Percentiles rank a stretch among this genome's conserved stretches.
phyloP scores from a whole-genome alignment of 148 eudicot species.

The Heliosperma pusillum region DNA sequence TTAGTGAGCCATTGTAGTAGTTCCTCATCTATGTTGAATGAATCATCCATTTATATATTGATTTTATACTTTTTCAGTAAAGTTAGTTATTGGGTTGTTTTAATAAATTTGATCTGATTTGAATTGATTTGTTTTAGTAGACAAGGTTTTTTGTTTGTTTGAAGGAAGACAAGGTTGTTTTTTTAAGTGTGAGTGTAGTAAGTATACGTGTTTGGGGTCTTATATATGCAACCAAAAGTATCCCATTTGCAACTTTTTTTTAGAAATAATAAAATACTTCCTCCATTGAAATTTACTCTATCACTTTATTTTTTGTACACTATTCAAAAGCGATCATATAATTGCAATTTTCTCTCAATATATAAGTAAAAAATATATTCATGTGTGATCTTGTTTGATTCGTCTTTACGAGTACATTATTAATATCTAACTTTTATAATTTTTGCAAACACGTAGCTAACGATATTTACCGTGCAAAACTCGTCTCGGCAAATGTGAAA shows the following conservation, averaged over 20 bases:
- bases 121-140: not conserved
- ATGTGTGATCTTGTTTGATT: too few species aligned
- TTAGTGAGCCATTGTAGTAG: constrained; percentile 9
- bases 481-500: too few species aligned
- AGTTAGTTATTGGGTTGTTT: not conserved
- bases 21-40: not conserved
- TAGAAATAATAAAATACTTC: too few species aligned
- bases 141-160: not conserved
- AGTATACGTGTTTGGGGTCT: not conserved
- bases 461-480: too few species aligned
- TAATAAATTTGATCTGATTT: not conserved
- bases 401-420: too few species aligned
- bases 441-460: too few species aligned
- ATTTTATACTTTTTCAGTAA: not conserved
- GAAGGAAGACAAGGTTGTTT: not conserved
- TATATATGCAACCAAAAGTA: not conserved
- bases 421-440: too few species aligned
- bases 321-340: too few species aligned
- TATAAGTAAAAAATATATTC: too few species aligned
- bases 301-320: too few species aligned
- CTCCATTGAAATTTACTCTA: too few species aligned
- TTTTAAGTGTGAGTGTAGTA: not conserved
- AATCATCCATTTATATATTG: constrained; percentile 5
- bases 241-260: not conserved
- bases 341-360: too few species aligned